Percentiles rank a stretch among this genome's conserved stretches.
phyloP scores from a whole-genome alignment of 2,329 filamentous ascomycete genomes.

The Metarhizium album region DNA sequence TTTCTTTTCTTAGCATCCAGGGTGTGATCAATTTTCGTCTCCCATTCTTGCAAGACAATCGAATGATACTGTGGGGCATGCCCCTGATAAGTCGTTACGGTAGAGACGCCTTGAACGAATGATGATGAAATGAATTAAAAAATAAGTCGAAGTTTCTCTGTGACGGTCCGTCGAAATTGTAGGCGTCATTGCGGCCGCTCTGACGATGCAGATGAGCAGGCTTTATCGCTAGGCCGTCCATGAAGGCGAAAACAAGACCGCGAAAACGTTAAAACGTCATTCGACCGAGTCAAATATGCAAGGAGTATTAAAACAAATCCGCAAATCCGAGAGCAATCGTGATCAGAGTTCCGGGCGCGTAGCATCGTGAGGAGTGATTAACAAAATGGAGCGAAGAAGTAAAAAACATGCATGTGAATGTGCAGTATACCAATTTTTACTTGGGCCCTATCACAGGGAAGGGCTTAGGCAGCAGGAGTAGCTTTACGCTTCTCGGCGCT shows the following conservation, averaged over 20 bases:
- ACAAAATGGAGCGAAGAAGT: conserved; percentile 15
- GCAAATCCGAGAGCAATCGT: conserved; percentile 19
- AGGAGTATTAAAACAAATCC: conserved; percentile 9
- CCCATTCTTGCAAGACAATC: conserved; percentile 1
- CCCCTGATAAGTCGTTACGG: conserved; percentile 19
- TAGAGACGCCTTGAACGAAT: conserved; percentile 24
- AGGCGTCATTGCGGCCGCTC: not conserved
- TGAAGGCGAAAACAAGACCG: not conserved
- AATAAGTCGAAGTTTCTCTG: not conserved
- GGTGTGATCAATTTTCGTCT: not conserved
- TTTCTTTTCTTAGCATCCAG: not conserved
- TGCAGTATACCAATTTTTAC: not conserved
- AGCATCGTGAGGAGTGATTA: conserved; percentile 24
- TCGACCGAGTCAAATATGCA: not conserved
- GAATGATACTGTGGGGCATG: conserved; percentile 1
- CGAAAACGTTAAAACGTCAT: not conserved
- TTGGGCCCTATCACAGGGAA: not conserved
- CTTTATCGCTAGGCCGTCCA: not conserved
- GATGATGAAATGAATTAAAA: conserved; percentile 29
- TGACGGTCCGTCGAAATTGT: not conserved
- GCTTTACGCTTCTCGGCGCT: conserved; percentile 81
- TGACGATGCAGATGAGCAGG: not conserved
- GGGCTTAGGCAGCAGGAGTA: conserved; percentile 14
- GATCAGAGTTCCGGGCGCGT: conserved; percentile 26
- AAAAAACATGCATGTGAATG: conserved; percentile 12